Conservation (phyloP, 176 grass and related monocot genomes). For the Typha latifolia region DNA sequence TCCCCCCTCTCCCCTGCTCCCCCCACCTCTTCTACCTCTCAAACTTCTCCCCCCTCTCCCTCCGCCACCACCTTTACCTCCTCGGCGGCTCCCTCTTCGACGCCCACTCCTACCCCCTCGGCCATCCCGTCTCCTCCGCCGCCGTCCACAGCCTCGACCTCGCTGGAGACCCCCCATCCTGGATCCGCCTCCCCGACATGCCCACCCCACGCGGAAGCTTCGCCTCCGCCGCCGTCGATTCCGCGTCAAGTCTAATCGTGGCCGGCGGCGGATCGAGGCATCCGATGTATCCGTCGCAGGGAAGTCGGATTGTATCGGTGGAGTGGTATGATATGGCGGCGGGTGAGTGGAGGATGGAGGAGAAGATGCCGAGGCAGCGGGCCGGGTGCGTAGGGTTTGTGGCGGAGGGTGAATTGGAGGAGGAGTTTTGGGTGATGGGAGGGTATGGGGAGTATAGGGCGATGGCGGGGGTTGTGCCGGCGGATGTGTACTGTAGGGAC, state of each 20-base stretch:
- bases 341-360: slow-evolving; percentile 34
- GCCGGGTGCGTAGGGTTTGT: slow-evolving; percentile 70
- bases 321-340: slow-evolving; percentile 42
- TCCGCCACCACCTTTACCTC: slow-evolving; percentile 56
- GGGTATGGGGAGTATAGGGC: slow-evolving; percentile 61
- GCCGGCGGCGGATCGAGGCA: slow-evolving; percentile 75
- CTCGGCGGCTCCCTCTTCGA: slow-evolving; percentile 82
- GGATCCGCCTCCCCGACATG: slow-evolving; percentile 67
- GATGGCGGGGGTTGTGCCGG: slow-evolving; percentile 63
- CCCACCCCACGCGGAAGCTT: slow-evolving; percentile 60
- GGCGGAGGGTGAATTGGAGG: slow-evolving; percentile 21
- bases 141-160: slow-evolving; percentile 59
- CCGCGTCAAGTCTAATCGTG: slow-evolving; percentile 31
- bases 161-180: slow-evolving; percentile 18
- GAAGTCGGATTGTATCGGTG: slow-evolving; percentile 52
- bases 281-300: slow-evolving; percentile 53
- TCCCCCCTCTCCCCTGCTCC: slow-evolving; percentile 73
- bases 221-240: slow-evolving; percentile 34
- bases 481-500: slow-evolving; percentile 55
- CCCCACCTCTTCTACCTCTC: slow-evolving; percentile 55
- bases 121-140: slow-evolving; percentile 50
- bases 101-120: slow-evolving; percentile 62
- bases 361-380: slow-evolving; percentile 49
- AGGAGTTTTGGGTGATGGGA: slow-evolving; percentile 97
- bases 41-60: slow-evolving; percentile 43